Evolutionary conservation across 305 asterid genomes (phyloP).

Genomic region (Striga hermonthica): DNA sequence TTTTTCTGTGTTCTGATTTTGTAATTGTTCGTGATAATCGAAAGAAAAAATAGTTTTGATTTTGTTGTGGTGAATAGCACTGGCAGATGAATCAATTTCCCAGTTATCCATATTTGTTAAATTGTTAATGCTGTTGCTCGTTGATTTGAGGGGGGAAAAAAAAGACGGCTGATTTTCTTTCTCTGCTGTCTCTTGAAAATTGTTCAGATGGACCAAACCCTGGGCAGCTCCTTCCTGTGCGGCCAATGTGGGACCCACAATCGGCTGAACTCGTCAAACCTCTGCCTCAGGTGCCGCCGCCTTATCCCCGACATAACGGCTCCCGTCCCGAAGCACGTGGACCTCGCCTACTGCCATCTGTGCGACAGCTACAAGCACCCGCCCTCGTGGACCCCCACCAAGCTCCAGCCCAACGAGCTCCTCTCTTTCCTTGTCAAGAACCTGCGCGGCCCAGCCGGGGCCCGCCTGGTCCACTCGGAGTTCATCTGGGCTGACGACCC

Average conservation of each 20-base stretch:
- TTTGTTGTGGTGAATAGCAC: too few relatives aligned
- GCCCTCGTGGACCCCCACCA: constrained; percentile 44
- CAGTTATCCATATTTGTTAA: too few relatives aligned
- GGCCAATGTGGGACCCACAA: constrained; percentile 44
- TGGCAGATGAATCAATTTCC: too few relatives aligned
- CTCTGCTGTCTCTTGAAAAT: too few relatives aligned
- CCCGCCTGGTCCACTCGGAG: constrained; percentile 38
- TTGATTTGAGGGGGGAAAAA: too few relatives aligned
- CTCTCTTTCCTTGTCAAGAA: constrained; percentile 43
- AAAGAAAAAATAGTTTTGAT: too few relatives aligned
- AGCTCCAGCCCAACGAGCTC: constrained; percentile 43
- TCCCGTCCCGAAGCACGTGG: constrained; percentile 40
- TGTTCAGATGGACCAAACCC: too few relatives aligned
- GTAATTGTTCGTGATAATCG: too few relatives aligned
- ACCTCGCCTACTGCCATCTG: constrained; percentile 38
- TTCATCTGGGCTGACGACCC: constrained; percentile 46
- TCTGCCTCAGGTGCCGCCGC: constrained; percentile 41
- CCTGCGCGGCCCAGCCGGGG: constrained; percentile 39
- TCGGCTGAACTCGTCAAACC: constrained; percentile 44
- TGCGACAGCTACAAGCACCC: constrained; percentile 45
- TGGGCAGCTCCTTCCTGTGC: constrained; percentile 30
- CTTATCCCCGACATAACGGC: constrained; percentile 47
- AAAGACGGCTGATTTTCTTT: too few relatives aligned
- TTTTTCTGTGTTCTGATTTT: too few relatives aligned
- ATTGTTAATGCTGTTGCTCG: too few relatives aligned